Base-by-base conservation (phyloP, 768 basidiomycete species). In the Tricholoma flavovirens region DNA sequence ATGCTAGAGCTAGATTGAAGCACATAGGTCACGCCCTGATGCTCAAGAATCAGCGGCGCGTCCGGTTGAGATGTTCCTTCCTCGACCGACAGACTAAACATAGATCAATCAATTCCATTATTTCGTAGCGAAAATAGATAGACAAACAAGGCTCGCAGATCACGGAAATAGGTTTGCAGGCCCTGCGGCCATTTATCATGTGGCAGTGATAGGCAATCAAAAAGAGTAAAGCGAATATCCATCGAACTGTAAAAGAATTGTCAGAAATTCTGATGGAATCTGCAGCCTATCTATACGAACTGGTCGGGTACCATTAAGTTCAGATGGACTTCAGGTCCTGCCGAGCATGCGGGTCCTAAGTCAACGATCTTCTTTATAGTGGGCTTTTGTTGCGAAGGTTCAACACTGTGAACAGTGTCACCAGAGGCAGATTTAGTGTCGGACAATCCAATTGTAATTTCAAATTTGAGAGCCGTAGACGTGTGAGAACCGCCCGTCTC, bases 301-400 rank as follows among this genome's bases (percentile, higher is more conserved):
- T 83, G 76, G 62, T 84, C 78, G 38, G 84, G 84, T 61, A 85
- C 68, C 75, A 84, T 71, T 17, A 86, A 45, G 63, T 83, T 75
- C 32, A 83, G 26, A 7, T 60, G 67, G 35, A 61, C 67, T 59
- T 77, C 75, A 38, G 59, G 65, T 40, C 73, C 79, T 51, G 60
- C 64, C 64, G 51, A 70, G 54, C 75, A 81, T 21, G 21, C 60
- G 42, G 57, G 59, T 32, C 57, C 54, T 52, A 58, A 56, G 38
- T 55, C 50, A 50, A 61, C 19, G 12, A 38, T 43, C 53, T 50
- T 26, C 49, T 56, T 30, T 30, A 58, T 11, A 49, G 42, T 14
- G 9, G 32, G 21, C 3, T 21, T 42, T 19, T 33, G 33, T 17
- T 14, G 43, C 43, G 56, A 15, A 21, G 12, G 8, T 11, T 50